These are phyloP conservation scores for Daedalea quercina DNA, from an alignment of 768 basidiomycete genomes.

Conservation along the genomic window DNA sequence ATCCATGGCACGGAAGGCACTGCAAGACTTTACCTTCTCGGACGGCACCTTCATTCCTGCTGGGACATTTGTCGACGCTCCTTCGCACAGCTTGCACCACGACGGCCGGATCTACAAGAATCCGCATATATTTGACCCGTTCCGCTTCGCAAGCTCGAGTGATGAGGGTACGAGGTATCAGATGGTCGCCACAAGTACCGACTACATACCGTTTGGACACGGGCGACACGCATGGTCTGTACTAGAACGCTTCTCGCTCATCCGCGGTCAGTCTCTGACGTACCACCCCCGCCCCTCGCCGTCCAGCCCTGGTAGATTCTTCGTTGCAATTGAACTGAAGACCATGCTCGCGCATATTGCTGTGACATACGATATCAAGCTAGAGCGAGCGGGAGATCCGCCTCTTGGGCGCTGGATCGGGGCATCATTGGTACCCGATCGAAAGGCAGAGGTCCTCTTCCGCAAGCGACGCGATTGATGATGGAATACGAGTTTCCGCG, in stretches of 20 bases:
- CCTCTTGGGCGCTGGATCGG: background rate
- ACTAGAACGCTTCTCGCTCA: background rate
- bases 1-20: constrained; percentile 7
- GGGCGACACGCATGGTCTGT: constrained; percentile 17
- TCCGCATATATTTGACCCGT: constrained; percentile 32
- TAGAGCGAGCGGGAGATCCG: constrained; percentile 10
- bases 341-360: constrained; percentile 17
- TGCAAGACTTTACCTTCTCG: constrained; percentile 24
- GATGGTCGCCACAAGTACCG: constrained; percentile 10
- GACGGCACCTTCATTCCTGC: constrained; percentile 27
- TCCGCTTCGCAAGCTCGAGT: constrained; percentile 35
- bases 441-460: constrained; percentile 12
- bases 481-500: too few species aligned
- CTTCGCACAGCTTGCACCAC: constrained; percentile 26
- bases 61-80: constrained; percentile 30
- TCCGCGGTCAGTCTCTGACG: background rate
- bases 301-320: constrained; percentile 21
- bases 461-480: constrained; percentile 11
- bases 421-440: constrained; percentile 2
- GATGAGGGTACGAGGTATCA: constrained; percentile 11
- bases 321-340: constrained; percentile 18
- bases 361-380: constrained; percentile 19
- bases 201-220: constrained; percentile 14
- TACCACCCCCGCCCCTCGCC: too few species aligned
- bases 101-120: constrained; percentile 36